These are phyloP conservation scores for Thalassiosira sp. DNA, from an alignment of 352 stramenopile genomes.

Conservation along the genomic window DNA sequence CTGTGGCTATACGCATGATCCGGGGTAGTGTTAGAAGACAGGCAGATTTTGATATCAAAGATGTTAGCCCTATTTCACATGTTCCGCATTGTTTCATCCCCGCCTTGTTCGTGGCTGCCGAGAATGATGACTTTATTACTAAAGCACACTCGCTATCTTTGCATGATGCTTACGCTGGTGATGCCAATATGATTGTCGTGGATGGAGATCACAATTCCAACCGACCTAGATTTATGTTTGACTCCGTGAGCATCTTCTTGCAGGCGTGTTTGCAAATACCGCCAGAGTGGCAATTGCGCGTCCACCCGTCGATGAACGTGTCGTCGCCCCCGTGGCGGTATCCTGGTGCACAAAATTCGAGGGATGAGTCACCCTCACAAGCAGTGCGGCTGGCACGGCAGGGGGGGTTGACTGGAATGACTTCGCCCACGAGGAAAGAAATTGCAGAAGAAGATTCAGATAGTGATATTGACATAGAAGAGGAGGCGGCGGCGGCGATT, in stretches of 20 bases:
- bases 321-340: constrained; percentile 41
- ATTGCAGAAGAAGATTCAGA: constrained; percentile 20
- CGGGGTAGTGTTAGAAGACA: constrained; percentile 84
- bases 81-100: constrained; percentile 90
- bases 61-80: constrained; percentile 69
- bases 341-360: constrained; percentile 22
- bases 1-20: constrained; percentile 84
- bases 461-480: constrained; percentile 30
- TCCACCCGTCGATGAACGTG: constrained; percentile 49
- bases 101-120: constrained; percentile 89
- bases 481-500: constrained; percentile 29
- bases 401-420: constrained; percentile 7
- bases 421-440: constrained; percentile 33
- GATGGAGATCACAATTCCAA: constrained; percentile 93
- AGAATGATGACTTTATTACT: constrained; percentile 89
- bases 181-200: constrained; percentile 95
- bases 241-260: constrained; percentile 93
- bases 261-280: constrained; percentile 85
- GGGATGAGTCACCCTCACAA: neutral
- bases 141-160: constrained; percentile 60
- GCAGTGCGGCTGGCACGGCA: neutral
- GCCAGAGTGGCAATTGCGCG: constrained; percentile 39
- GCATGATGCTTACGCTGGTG: constrained; percentile 88
- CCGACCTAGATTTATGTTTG: constrained; percentile 89
- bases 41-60: constrained; percentile 77